Percentiles rank a stretch among this genome's conserved stretches.
These are phyloP conservation scores for Knoxia roxburghii DNA, from an alignment of 257 asterid genomes.

Conservation along the genomic window DNA sequence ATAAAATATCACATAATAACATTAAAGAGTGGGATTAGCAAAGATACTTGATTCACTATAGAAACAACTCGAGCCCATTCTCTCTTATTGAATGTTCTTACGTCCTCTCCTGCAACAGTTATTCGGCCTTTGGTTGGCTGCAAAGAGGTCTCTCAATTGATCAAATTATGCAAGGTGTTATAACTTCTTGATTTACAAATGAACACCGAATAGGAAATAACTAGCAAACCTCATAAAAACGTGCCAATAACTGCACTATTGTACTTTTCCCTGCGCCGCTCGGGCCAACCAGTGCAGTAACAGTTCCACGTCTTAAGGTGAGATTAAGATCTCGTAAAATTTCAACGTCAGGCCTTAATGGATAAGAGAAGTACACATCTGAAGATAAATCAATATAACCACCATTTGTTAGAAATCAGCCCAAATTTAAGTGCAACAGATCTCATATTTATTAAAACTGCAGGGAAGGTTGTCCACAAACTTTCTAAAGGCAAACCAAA, in stretches of 20 bases:
- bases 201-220: not conserved
- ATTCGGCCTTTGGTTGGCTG: slow-evolving; percentile 90
- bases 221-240: slow-evolving; percentile 74
- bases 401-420: not conserved
- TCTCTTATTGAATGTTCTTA: slow-evolving; percentile 81
- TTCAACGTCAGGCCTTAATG: slow-evolving; percentile 87
- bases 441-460: not conserved
- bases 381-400: slow-evolving; percentile 16
- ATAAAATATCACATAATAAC: not conserved
- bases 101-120: slow-evolving; percentile 96
- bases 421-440: not conserved
- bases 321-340: slow-evolving; percentile 76
- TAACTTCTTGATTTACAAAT: not conserved
- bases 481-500: not conserved
- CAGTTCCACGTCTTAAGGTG: slow-evolving; percentile 68
- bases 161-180: not conserved
- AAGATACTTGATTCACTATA: slow-evolving; percentile 79
- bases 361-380: slow-evolving; percentile 91
- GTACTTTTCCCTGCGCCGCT: slow-evolving; percentile 99
- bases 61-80: slow-evolving; percentile 96
- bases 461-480: slow-evolving; percentile 5
- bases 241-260: slow-evolving; percentile 88
- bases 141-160: slow-evolving; percentile 14
- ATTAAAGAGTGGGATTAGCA: slow-evolving; percentile 9
- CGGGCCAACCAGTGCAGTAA: slow-evolving; percentile 93